Base-by-base conservation (phyloP, 2,329 filamentous ascomycete genomes). In the Ambrosiella beaveri region DNA sequence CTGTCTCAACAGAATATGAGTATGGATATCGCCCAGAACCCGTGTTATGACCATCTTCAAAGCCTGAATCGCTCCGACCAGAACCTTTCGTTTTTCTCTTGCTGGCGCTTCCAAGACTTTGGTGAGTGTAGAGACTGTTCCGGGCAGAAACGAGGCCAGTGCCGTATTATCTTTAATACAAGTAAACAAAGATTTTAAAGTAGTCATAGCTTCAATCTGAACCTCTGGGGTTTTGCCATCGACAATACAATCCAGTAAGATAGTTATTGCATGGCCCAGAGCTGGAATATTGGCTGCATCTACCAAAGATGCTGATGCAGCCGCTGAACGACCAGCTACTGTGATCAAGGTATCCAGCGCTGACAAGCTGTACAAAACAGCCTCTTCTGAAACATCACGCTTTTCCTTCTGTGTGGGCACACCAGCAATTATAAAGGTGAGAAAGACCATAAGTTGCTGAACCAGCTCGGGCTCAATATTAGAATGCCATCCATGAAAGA, bases 101-200 rank as follows among this genome's bases (percentile, higher is more conserved):
- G 78, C 79, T 0, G 83, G 85, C 0, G 81, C 81, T 3, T 85
- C 84, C 55, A 95, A 71, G 0, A 88, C 73, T 65, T 85, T 90
- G 1, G 85, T 83, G 27, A 98, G 72, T 1, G 82, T 81, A 2
- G 93, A 97, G 0, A 95, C 80, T 0, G 88, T 88, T 8, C 90
- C 88, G 0, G 94, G 93, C 47, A 97, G 75, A 65, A 98, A 93
- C 61, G 80, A 90, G 8, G 88, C 87, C 58, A 95, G 73, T 1
- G 86, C 81, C n/a, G 85, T 78, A 52, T 78, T 78, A 64, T 93
- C 85, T 56, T 77, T 81, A 49, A 95, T 75, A 19, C 81, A 79
- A 6, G 68, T 65, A 62, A 82, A 79, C 7, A 93, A 71, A 0
- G 78, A 72, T 55, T 78, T 71, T 1, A 96, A 67, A 6, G 85